phyloP scores from a whole-genome alignment of 495 filamentous ascomycete species.

The Penicillium parvum region DNA sequence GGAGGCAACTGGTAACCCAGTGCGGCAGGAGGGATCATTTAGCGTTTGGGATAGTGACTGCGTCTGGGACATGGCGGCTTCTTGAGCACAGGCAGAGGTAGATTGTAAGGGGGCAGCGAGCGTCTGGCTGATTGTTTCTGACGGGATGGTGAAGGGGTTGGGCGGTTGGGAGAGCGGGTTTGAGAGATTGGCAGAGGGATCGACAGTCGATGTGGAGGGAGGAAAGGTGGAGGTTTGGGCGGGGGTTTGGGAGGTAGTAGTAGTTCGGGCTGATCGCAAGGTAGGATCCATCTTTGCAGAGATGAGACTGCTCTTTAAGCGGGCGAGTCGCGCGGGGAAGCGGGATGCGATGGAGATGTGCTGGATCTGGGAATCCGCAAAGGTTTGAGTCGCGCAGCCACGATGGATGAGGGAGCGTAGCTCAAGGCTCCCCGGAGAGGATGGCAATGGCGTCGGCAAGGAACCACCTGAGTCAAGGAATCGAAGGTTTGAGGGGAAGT shows the following conservation, averaged over 20 bases:
- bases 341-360: constrained; percentile 1
- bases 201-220: constrained; percentile 11
- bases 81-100: constrained; percentile 9
- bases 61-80: constrained; percentile 12
- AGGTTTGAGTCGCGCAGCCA: constrained; percentile 6
- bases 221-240: constrained; percentile 11
- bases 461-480: constrained; percentile 1
- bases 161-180: constrained; percentile 8
- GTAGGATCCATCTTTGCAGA: constrained; percentile 18
- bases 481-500: neutral
- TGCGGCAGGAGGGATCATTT: constrained; percentile 5
- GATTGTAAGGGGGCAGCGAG: constrained; percentile 13
- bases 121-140: constrained; percentile 10
- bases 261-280: constrained; percentile 12
- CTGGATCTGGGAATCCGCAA: constrained; percentile 4
- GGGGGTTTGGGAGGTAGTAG: constrained; percentile 16
- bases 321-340: neutral
- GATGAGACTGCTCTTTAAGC: neutral
- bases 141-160: constrained; percentile 9
- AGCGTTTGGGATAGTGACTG: constrained; percentile 17
- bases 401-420: constrained; percentile 6
- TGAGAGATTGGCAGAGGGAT: constrained; percentile 8
- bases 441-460: constrained; percentile 7
- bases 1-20: constrained; percentile 6
- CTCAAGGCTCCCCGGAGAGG: constrained; percentile 7